A percentile compares a stretch with the other conserved stretches of the same genome.
These are phyloP conservation scores for Geum urbanum DNA, from an alignment of 306 rosid genomes.

Conservation along the genomic window DNA sequence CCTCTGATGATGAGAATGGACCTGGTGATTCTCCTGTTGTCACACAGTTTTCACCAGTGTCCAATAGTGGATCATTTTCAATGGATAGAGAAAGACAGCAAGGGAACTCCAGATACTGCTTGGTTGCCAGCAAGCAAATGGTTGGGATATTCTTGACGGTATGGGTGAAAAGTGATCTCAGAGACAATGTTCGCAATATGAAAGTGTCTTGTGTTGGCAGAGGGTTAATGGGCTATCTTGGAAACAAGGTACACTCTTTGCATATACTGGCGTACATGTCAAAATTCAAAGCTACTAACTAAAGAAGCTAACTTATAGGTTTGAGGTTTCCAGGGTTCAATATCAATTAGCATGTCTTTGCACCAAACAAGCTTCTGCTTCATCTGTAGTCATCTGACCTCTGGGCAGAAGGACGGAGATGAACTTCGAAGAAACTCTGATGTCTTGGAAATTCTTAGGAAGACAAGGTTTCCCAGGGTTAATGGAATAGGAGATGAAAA, in stretches of 20 bases:
- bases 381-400: constrained; percentile 93
- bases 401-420: constrained; percentile 98
- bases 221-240: constrained; percentile 98
- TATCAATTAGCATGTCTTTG: constrained; percentile 94
- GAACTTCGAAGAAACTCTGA: constrained; percentile 93
- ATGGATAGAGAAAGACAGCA: constrained; percentile 69
- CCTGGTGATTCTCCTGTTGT: constrained; percentile 60
- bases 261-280: not conserved
- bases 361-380: constrained; percentile 98
- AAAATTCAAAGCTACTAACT: constrained; percentile 6
- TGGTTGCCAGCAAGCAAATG: constrained; percentile 98
- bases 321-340: constrained; percentile 81
- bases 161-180: constrained; percentile 81
- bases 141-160: constrained; percentile 87
- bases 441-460: constrained; percentile 89
- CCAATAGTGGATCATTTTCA: constrained; percentile 48
- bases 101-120: constrained; percentile 75
- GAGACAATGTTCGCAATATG: constrained; percentile 72
- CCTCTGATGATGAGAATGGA: constrained; percentile 86
- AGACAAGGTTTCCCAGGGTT: constrained; percentile 84
- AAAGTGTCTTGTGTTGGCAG: constrained; percentile 96
- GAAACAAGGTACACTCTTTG: constrained; percentile 69
- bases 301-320: constrained; percentile 26
- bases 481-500: constrained; percentile 52
- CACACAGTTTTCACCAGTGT: constrained; percentile 60